phyloP scores from a whole-genome alignment of 768 basidiomycete species.

The Leccinum pellstonianum region DNA sequence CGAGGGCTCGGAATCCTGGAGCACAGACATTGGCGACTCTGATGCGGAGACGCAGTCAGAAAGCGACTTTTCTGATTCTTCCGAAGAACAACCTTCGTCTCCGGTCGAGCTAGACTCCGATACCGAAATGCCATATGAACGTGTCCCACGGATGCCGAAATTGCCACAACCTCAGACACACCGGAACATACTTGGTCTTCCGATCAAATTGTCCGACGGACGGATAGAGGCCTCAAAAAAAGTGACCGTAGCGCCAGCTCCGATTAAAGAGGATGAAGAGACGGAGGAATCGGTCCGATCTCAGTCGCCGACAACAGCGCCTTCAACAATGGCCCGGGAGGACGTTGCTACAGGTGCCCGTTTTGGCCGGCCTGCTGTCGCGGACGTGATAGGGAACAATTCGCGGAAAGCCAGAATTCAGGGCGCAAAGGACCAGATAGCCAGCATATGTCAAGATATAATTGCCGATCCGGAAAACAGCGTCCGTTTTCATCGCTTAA shows the following conservation, averaged over 20 bases:
- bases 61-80: slow-evolving; percentile 8
- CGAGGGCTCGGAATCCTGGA: slow-evolving; percentile 54
- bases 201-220: slow-evolving; percentile 86
- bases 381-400: slow-evolving; percentile 64
- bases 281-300: slow-evolving; percentile 38
- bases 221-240: slow-evolving; percentile 61
- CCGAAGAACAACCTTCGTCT: slow-evolving; percentile 8
- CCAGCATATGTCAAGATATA: slow-evolving; percentile 90
- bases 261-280: slow-evolving; percentile 30
- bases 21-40: slow-evolving; percentile 41
- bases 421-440: slow-evolving; percentile 91
- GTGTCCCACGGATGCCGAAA: slow-evolving; percentile 50
- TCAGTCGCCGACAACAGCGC: slow-evolving; percentile 27
- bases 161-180: slow-evolving; percentile 46
- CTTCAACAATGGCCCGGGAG: slow-evolving; percentile 41
- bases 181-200: slow-evolving; percentile 60
- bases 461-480: slow-evolving; percentile 93
- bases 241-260: slow-evolving; percentile 18
- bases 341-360: slow-evolving; percentile 82
- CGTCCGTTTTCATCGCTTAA: slow-evolving; percentile 45
- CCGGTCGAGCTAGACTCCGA: slow-evolving; percentile 43
- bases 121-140: slow-evolving; percentile 75
- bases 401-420: slow-evolving; percentile 68
- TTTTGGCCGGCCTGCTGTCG: slow-evolving; percentile 81
- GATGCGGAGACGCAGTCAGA: slow-evolving; percentile 25